Base-by-base conservation (phyloP, 2,329 filamentous ascomycete species). In the Rhynchosporium secalis region DNA sequence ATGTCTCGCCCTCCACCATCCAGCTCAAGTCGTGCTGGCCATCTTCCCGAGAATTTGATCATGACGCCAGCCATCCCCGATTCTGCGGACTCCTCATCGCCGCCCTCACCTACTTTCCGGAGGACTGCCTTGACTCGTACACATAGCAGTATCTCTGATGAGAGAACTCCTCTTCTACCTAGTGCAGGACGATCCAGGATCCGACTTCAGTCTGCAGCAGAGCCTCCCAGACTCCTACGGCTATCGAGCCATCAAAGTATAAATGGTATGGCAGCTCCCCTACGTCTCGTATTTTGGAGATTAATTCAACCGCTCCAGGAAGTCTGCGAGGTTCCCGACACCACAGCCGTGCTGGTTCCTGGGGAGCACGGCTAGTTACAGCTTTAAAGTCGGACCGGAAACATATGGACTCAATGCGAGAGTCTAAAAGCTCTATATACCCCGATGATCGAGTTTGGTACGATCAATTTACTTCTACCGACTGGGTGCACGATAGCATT, bases 401-500 rank as follows among this genome's bases (percentile, higher is more conserved):
- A 70, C 69, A 70, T 55, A 76, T 74, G 31, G 66, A 71, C 20
- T 66, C 68, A 3, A 70, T 88, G 76, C 76, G 81, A 65, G 86
- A 89, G 65, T 87, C 87, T 55, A 90, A 87, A 71, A 78, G 81
- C 40, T 87, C 86, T 4, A 77, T 89, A 9, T 88, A 86, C 69
- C 80, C 88, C 56, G 91, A 97, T 72, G 92, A 98, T 69, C 87
- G 95, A 64, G 90, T 96, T 9, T 98, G 95, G 95, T 98, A 98
- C 77, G 95, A 99, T 79, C 95, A 99, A 76, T 96, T 96, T 72
- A 96, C 92, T 5, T 96, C 91, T 6, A 97, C 92, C 60, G 94
- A 99, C 75, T 99, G 95, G 95, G 93, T 99, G 0, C 94, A 96
- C 74, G 95, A 99, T 76, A 93, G 90, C 75, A 97, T 99, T 69